Evolutionary conservation across 495 filamentous ascomycete species (phyloP).

Genomic region (Xylaria intraflava): DNA sequence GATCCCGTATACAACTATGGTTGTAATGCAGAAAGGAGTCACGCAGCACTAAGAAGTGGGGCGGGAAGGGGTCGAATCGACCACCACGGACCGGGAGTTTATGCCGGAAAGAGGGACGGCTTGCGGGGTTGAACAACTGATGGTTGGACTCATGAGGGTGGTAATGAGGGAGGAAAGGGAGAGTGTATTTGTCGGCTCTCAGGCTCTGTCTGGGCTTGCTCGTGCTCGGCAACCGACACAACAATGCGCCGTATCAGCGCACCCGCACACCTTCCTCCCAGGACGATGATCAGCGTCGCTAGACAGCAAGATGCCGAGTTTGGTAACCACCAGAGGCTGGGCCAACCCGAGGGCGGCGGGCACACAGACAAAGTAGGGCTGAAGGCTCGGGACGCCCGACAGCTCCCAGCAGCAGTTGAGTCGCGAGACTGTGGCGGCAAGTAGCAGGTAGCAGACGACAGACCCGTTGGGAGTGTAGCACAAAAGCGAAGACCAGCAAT

Average conservation of each 20-base stretch:
- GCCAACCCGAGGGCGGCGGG: background rate
- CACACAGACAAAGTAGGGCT: background rate
- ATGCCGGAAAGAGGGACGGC: constrained; percentile 32
- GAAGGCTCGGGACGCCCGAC: background rate
- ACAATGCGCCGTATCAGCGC: constrained; percentile 13
- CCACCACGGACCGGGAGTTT: constrained; percentile 24
- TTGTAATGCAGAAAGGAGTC: constrained; percentile 30
- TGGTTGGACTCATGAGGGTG: constrained; percentile 32
- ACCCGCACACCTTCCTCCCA: background rate
- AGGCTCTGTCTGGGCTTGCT: constrained; percentile 17
- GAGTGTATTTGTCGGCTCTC: constrained; percentile 23
- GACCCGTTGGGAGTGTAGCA: constrained; percentile 9
- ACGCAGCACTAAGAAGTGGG: constrained; percentile 31
- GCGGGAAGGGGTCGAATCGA: constrained; percentile 25
- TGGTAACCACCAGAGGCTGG: background rate
- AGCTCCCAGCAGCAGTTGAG: background rate
- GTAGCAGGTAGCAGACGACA: background rate
- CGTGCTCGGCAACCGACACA: constrained; percentile 26
- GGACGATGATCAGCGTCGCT: background rate
- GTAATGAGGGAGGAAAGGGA: constrained; percentile 7
- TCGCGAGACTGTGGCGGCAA: background rate
- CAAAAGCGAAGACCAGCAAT: constrained; percentile 7
- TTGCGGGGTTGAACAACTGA: constrained; percentile 29
- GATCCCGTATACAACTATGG: constrained; percentile 31
- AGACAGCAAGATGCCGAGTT: background rate